phyloP scores from a whole-genome alignment of 768 basidiomycete species.

The Pilatotrama ljubarskyi region DNA sequence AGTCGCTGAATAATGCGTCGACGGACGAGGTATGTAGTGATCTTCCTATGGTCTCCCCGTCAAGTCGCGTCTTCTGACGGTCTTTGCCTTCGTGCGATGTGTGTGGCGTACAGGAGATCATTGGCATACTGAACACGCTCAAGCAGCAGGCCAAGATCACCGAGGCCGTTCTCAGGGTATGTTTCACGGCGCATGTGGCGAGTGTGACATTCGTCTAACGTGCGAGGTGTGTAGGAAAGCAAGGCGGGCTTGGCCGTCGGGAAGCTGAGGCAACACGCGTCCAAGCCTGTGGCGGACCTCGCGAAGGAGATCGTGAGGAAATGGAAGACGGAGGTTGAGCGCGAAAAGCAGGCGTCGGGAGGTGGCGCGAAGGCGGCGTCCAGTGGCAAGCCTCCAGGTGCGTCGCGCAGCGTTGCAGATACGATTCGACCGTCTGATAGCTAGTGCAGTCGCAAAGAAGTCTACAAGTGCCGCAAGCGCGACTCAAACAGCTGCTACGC shows the following conservation, averaged over 20 bases:
- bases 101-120: conserved; percentile 50
- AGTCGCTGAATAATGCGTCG: conserved; percentile 68
- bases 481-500: conserved; percentile 17
- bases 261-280: conserved; percentile 74
- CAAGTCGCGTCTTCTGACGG: conserved; percentile 32
- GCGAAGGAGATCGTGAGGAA: conserved; percentile 91
- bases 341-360: conserved; percentile 49
- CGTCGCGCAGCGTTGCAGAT: conserved; percentile 22
- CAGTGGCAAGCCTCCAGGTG: conserved; percentile 39
- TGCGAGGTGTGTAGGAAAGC: conserved; percentile 63
- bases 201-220: background rate
- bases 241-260: conserved; percentile 91
- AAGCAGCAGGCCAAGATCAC: conserved; percentile 70
- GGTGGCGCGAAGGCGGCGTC: conserved; percentile 20
- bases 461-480: conserved; percentile 22
- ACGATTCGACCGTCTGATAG: background rate
- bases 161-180: conserved; percentile 72
- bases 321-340: conserved; percentile 89
- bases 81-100: conserved; percentile 21
- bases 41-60: conserved; percentile 38
- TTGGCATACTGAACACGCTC: conserved; percentile 58
- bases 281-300: conserved; percentile 73
- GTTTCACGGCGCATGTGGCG: conserved; percentile 36
- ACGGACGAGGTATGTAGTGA: conserved; percentile 53
- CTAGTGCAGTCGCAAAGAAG: conserved; percentile 15